Conservation (phyloP, 2,329 filamentous ascomycete genomes). For the Cercospora citrullina region DNA sequence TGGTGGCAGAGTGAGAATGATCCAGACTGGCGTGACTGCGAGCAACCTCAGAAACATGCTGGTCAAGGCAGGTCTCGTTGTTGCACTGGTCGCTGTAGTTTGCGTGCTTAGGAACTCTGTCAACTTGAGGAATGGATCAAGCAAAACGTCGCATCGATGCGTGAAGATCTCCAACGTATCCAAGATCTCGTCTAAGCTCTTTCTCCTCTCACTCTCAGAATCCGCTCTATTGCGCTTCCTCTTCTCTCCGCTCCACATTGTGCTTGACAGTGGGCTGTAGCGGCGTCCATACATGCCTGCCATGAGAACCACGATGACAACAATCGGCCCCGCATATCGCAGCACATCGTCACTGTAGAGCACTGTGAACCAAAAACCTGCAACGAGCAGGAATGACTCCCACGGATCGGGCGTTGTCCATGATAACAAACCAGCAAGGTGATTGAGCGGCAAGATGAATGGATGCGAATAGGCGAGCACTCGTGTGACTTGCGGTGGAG, state of each 20-base stretch:
- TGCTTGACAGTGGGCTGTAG: conserved; percentile 87
- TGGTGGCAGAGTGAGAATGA: conserved; percentile 76
- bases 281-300: conserved; percentile 88
- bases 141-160: conserved; percentile 82
- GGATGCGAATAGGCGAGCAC: conserved; percentile 95
- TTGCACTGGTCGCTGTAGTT: conserved; percentile 84
- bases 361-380: conserved; percentile 79
- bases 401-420: conserved; percentile 94
- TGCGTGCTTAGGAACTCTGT: conserved; percentile 87
- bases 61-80: conserved; percentile 84
- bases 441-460: conserved; percentile 86
- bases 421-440: conserved; percentile 78
- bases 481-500: conserved; percentile 89
- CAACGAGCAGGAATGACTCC: conserved; percentile 92
- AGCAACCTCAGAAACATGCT: conserved; percentile 86
- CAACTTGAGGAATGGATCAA: conserved; percentile 83
- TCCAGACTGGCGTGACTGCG: conserved; percentile 85
- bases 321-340: conserved; percentile 76
- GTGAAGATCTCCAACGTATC: conserved; percentile 90
- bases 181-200: conserved; percentile 95
- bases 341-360: conserved; percentile 86
- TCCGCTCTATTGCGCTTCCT: conserved; percentile 59
- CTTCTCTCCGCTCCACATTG: conserved; percentile 69
- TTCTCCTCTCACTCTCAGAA: conserved; percentile 67
- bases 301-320: conserved; percentile 77